Evolutionary conservation across 768 basidiomycete species (phyloP).

Genomic region (Cystobasidium onofrii): DNA sequence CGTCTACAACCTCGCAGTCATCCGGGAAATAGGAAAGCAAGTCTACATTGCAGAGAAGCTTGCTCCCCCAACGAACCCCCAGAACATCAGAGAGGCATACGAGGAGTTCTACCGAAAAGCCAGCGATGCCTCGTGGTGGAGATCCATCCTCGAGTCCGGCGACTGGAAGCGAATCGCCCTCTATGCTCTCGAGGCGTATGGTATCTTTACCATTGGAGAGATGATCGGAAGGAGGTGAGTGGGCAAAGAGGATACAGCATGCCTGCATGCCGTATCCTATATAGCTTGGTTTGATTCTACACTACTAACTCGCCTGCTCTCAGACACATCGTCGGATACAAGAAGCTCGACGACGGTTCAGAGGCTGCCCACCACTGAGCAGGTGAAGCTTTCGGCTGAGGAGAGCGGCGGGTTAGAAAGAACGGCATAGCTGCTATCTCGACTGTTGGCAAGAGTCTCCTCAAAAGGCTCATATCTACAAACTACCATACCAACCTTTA

Average conservation of each 20-base stretch:
- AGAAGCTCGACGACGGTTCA: background rate
- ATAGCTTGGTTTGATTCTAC: too few species aligned
- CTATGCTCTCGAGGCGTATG: conserved; percentile 78
- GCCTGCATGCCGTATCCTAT: too few species aligned
- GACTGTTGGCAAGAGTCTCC: too few species aligned
- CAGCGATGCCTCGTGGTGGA: conserved; percentile 56
- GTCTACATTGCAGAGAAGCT: conserved; percentile 61
- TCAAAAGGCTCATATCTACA: too few species aligned
- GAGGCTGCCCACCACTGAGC: background rate
- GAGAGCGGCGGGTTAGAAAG: too few species aligned
- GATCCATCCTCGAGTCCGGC: conserved; percentile 56
- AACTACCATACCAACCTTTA: too few species aligned
- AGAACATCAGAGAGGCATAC: conserved; percentile 56
- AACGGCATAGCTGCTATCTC: too few species aligned
- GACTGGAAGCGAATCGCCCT: conserved; percentile 58
- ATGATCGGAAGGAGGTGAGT: conserved; percentile 51
- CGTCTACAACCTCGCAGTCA: conserved; percentile 67
- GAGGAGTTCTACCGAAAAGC: conserved; percentile 59
- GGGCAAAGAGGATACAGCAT: background rate
- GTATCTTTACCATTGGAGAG: conserved; percentile 87
- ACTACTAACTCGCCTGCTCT: too few species aligned
- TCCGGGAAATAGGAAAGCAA: conserved; percentile 66
- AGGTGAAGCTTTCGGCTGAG: too few species aligned
- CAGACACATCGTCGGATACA: conserved; percentile 31
- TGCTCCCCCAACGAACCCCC: conserved; percentile 51